Base-by-base conservation (phyloP, 2,329 filamentous ascomycete species). In the Lecanicillium sp. region DNA sequence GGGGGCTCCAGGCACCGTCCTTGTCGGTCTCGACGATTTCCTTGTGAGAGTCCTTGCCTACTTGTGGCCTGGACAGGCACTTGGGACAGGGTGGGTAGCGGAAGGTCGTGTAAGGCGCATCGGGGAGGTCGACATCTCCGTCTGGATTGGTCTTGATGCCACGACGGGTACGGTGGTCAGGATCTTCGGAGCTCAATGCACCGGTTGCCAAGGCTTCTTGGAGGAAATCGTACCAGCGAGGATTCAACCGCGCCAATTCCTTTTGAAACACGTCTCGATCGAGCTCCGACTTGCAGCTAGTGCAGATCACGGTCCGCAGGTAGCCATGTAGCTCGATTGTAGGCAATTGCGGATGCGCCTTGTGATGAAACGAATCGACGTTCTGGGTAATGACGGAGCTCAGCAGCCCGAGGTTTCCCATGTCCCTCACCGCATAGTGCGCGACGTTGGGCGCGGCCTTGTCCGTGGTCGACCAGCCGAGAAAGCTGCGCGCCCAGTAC, bases 401-500 rank as follows among this genome's bases (percentile, higher is more conserved):
- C 35, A 96, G 72, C 42, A 90, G 67, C 2, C 90, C 90, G 55
- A 93, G 70, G 4, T 76, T 67, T 3, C 81, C 86, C 29, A 97
- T 71, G 54, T 84, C 76, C 44, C 79, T 75, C 49, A 97, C 78
- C 2, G 90, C 89, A 62, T 79, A 75, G 68, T 98, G 93, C 2
- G 83, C 83, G 3, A 72, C 69, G 61, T 97, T 97, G 11, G 91
- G 90, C 50, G 70, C 72, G n/a, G 89, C 87, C 52, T 81, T 84
- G 60, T 86, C 72, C 55, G 97, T 71, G 37, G 81, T 89, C 4
- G 87, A 83, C 90, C 90, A 97, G 30, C 93, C 93, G 17, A 98
- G 70, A 65, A 95, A 98, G 61, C 87, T 95, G 41, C 93, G 74
- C 1, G 93, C 91, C 93, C 93, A 98, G 64, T 98, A 98, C 52